phyloP scores from a whole-genome alignment of 1,139 yeast species.

The Hyphopichia buzzinii region DNA sequence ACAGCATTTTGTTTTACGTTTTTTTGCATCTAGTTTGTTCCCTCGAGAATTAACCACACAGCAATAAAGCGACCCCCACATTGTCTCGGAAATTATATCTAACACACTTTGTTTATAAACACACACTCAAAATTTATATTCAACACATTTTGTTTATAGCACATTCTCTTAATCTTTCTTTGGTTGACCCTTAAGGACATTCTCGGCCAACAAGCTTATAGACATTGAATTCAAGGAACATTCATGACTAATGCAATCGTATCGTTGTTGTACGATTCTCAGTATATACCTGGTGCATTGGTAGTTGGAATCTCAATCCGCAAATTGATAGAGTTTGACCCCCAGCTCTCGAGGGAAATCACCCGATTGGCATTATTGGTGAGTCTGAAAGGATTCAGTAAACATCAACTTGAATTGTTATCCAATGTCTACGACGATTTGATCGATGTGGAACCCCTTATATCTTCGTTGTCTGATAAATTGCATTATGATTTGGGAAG shows the following conservation, averaged over 20 bases:
- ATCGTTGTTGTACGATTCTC: slow-evolving; percentile 62
- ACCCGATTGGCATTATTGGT: slow-evolving; percentile 32
- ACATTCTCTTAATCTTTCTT: no score
- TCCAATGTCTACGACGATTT: slow-evolving; percentile 28
- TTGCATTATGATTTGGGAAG: slow-evolving; percentile 49
- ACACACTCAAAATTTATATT: no score
- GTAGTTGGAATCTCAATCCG: slow-evolving; percentile 51
- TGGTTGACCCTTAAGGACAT: no score
- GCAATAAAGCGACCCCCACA: no score
- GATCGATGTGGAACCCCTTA: slow-evolving; percentile 28
- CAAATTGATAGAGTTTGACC: slow-evolving; percentile 14
- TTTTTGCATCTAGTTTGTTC: no score
- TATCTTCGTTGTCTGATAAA: slow-evolving; percentile 24
- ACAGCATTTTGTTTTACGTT: no score
- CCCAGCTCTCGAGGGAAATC: slow-evolving; percentile 10
- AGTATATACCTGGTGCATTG: slow-evolving; percentile 75
- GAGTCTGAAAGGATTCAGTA: slow-evolving; percentile 28
- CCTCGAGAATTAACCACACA: no score
- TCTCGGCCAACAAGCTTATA: no score
- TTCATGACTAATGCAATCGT: slow-evolving; percentile 52
- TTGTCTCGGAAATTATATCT: no score
- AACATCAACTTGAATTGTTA: slow-evolving; percentile 28
- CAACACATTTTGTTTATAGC: no score
- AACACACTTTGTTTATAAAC: no score
- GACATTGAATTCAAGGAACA: no score